Evolutionary conservation across 2,329 filamentous ascomycete genomes (phyloP), one percentile per base, ranked within the genome.

Genomic region (Fusarium armeniacum): DNA sequence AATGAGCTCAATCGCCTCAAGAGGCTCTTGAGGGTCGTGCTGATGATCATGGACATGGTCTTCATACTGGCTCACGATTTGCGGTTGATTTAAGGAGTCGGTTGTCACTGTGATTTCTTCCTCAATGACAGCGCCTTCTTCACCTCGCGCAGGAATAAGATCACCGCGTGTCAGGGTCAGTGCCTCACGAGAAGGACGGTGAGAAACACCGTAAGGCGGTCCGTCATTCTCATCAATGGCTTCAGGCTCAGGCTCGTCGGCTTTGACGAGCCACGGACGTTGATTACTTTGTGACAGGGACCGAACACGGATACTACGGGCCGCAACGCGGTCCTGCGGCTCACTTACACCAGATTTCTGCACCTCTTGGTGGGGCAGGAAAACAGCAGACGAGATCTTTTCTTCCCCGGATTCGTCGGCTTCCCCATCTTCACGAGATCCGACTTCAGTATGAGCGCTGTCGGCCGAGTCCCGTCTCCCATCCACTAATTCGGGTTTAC

Each of bases 1-100:
- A 75, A 98, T 97, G 64, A 99, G 85, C 79, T 98, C 94, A 72
- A 99, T 97, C 32, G 95, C 95, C 68, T 95, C 93, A 30, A 97
- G 85, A 5, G 94, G 93, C 71, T 86, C 80, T 78, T 86, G 83
- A 70, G 85, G 74, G 22, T 76, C 81, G 77, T 81, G 82, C 65
- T 87, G 83, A 57, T 86, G 82, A 41, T 87, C 84, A 76, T 87
- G 84, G 50, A 84, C 77, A 72, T 83, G 77, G 45, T 87, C 85
- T 68, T 84, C 81, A 72, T 82, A 80, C 22, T 81, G 80, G 40
- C 81, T 80, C 50, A 81, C 76, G 61, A 78, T 76, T 61, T 78
- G 81, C 41, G 80, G 77, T 55, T 75, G 71, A 68, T 78, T 81
- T 74, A 69, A 51, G 47, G 63, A 51, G 53, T 75, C 70, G 44